These are phyloP conservation scores for Plasmodium ovale DNA, from an alignment of 169 alveolate species.

Conservation along the genomic window DNA sequence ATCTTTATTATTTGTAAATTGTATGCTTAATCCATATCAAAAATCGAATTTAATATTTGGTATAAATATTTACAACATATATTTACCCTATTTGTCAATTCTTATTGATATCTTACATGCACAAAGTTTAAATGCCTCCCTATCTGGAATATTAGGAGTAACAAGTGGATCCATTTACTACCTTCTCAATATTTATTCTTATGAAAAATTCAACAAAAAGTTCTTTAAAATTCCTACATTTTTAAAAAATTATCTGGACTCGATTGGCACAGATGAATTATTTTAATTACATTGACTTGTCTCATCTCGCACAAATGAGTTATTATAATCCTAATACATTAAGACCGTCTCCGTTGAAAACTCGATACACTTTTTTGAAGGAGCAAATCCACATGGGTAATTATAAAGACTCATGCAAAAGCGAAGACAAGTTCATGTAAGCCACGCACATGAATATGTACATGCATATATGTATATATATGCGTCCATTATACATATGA, in stretches of 20 bases:
- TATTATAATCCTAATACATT: too few species aligned
- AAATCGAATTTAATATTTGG: conserved; percentile 72
- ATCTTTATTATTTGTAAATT: conserved; percentile 53
- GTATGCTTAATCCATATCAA: conserved; percentile 70
- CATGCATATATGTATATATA: too few species aligned
- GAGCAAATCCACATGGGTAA: too few species aligned
- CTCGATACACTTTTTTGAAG: too few species aligned
- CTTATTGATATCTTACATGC: conserved; percentile 70
- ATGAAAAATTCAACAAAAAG: conserved; percentile 49
- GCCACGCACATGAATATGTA: too few species aligned
- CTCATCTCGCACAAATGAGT: too few species aligned
- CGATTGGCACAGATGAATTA: conserved; percentile 22
- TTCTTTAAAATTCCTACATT: conserved; percentile 39
- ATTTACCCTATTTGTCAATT: conserved; percentile 68
- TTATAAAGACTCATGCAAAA: too few species aligned
- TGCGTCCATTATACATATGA: too few species aligned
- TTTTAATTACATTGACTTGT: too few species aligned
- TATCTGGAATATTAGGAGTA: conserved; percentile 66
- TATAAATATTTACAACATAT: conserved; percentile 53
- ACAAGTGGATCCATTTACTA: conserved; percentile 72
- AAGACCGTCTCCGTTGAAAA: too few species aligned
- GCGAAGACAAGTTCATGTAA: too few species aligned
- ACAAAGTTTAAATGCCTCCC: conserved; percentile 65
- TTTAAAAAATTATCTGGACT: conserved; percentile 55
- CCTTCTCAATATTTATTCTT: conserved; percentile 39